Base-by-base conservation (phyloP, 2,329 filamentous ascomycete genomes). In the Paecilomyces formosus region DNA sequence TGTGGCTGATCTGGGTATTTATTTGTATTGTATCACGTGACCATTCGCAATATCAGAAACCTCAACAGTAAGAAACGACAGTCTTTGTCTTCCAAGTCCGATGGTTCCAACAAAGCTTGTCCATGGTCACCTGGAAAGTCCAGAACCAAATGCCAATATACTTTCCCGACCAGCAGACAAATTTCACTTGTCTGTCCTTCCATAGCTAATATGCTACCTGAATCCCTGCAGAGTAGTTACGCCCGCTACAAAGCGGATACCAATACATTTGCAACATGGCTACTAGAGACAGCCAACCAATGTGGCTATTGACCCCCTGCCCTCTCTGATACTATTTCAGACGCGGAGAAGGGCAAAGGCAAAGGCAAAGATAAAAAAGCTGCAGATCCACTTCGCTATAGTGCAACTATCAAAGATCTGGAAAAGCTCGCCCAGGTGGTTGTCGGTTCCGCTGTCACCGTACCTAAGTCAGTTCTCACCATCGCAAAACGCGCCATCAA, bases 191-290 rank as follows among this genome's bases (percentile, higher is more conserved):
- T 6, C 18, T 12, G 45, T n/a, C 45, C 49, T 52, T 12, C 13
- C 54, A 26, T 60, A 24, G 53, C 33, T 56, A 58, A 31, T 7
- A 68, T 70, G 64, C 58, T 69, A 30, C 67, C 67, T n/a, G 53
- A 60, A 54, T 68, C 61, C 58, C 55, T 70, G 49, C 62, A 63
- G 53, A 64, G 63, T 55, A 70, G 66, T 55, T 68, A 70, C 51
- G 55, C 55, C 3, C 64, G 64, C 53, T 69, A 69, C 62, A 70
- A 69, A 57, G 57, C 54, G 33, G 67, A 70, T 57, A 68, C 67
- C 35, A 64, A 68, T 56, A 63, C 53, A 1, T 68, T 70, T 57
- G 68, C 66, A 61, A 64, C 66, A 15, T 70, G 68, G 66, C 64
- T 71, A 39, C 61, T 67, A 8, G 62, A 65, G 54, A 59, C 65